Evolutionary conservation across 495 filamentous ascomycete genomes (phyloP).

Genomic region (Penicillium riverlandense): DNA sequence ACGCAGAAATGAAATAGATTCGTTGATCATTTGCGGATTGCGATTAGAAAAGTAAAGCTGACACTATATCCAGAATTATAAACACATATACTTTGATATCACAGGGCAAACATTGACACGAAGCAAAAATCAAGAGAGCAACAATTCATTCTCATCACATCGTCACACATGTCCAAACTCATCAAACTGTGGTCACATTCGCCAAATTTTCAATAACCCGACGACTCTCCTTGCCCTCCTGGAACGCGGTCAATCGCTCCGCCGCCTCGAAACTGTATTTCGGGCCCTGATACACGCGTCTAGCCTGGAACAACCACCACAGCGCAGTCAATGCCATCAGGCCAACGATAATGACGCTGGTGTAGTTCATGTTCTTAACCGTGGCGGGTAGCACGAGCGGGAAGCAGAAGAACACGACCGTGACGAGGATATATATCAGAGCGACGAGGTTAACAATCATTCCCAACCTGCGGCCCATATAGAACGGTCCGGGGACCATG

Average conservation of each 20-base stretch:
- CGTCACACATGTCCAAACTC: conserved; percentile 5
- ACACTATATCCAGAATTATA: neutral
- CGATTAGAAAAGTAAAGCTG: too few relatives aligned
- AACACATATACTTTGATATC: neutral
- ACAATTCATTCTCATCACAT: neutral
- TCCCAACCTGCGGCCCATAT: conserved; percentile 51
- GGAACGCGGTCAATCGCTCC: conserved; percentile 16
- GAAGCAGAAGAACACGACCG: conserved; percentile 68
- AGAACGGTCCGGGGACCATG: conserved; percentile 61
- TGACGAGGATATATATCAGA: conserved; percentile 55
- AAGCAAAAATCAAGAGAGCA: neutral
- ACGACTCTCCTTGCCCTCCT: conserved; percentile 17
- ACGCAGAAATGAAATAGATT: too few relatives aligned
- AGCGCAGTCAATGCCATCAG: conserved; percentile 31
- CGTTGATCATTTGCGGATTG: too few relatives aligned
- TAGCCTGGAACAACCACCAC: conserved; percentile 25
- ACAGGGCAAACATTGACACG: neutral
- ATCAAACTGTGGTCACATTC: conserved; percentile 1
- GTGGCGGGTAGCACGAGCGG: conserved; percentile 48
- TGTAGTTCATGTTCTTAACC: conserved; percentile 61
- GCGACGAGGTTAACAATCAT: conserved; percentile 48
- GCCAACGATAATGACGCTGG: conserved; percentile 54
- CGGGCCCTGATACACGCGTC: conserved; percentile 23
- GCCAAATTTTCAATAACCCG: conserved; percentile 17
- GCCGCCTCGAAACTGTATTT: conserved; percentile 27